Base-by-base conservation (phyloP, 306 rosid genomes). In the Dryas octopetala region DNA sequence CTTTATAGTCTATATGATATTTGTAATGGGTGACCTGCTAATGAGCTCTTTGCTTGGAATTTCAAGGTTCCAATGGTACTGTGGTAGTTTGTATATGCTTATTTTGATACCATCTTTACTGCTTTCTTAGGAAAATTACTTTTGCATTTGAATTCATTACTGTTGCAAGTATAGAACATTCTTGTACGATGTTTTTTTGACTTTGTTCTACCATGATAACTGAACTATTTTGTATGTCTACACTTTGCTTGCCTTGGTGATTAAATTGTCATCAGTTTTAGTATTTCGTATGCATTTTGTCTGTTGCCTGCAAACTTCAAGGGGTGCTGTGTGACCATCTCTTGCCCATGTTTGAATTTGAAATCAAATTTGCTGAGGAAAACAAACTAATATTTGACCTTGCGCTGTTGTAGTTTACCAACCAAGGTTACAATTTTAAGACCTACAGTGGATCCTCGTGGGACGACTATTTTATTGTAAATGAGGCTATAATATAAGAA, bases 1-100 rank as follows among this genome's bases (percentile, higher is more conserved):
- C 12, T 38, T 0, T 59, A 59, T 59, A 59, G 46, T 13, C 9
- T 12, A 1, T 61, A n/a, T 4, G 9, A 1, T 32, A 32, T 13
- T 12, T 32, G 17, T 61, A 9, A 50, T 64, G 38, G 50, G 40
- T 66, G 8, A 7, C 15, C 4, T 9, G 16, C 45, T 16, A 52
- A n/a, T 5, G 48, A 28, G 49, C 47, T 17, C 13, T 16, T 4
- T 9, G 15, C 26, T 63, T 14, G 41, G n/a, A 46, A 66, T 5
- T 9, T 64, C 16, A n/a, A 38, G 48, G 70, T 45, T 38, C n/a
- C 48, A 32, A 45, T 69, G 62, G 60, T 51, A 53, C 74, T 70
- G 50, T 17, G 4, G 11, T 51, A 7, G 6, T 38, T 62, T 51
- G 49, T 69, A 40, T 38, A 53, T 53, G 38, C 46, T 5, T 58